A percentile compares a stretch with the other conserved stretches of the same genome.
phyloP scores from a whole-genome alignment of 106 monocot genomes.

The Allium sativum region DNA sequence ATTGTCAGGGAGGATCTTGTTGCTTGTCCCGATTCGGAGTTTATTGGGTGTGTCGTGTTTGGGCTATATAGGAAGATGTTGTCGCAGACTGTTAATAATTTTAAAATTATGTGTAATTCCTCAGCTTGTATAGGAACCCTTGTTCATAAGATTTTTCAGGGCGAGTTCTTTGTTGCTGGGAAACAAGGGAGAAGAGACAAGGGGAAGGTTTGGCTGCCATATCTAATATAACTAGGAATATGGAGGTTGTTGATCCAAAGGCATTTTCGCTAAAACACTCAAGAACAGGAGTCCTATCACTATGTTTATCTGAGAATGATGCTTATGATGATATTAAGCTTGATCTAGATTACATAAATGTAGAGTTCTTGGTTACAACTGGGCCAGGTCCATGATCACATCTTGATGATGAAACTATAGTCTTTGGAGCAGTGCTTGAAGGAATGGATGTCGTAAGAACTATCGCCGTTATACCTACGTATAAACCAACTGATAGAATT shows the following conservation, averaged over 20 bases:
- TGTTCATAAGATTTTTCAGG: slow-evolving; percentile 16
- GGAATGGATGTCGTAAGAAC: slow-evolving; percentile 74
- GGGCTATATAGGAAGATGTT: slow-evolving; percentile 72
- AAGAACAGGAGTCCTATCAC: slow-evolving; percentile 66
- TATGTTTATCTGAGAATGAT: slow-evolving; percentile 81
- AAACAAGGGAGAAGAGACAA: too few relatives aligned
- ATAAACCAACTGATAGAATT: slow-evolving; percentile 71
- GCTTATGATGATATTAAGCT: slow-evolving; percentile 81
- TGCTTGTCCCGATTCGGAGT: slow-evolving; percentile 55
- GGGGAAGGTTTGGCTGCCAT: slow-evolving; percentile 56
- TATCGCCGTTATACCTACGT: slow-evolving; percentile 66
- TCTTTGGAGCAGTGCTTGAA: slow-evolving; percentile 94
- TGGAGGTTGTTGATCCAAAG: slow-evolving; percentile 52
- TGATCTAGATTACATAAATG: slow-evolving; percentile 69
- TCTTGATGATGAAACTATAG: slow-evolving; percentile 73
- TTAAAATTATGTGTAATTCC: slow-evolving; percentile 59
- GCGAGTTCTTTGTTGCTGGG: slow-evolving; percentile 76
- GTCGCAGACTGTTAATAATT: slow-evolving; percentile 68
- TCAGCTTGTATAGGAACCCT: slow-evolving; percentile 59
- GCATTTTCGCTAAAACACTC: slow-evolving; percentile 63
- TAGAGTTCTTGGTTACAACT: slow-evolving; percentile 90
- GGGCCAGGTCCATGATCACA: slow-evolving; percentile 83
- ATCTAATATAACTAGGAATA: slow-evolving; percentile 38
- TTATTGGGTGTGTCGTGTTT: slow-evolving; percentile 69
- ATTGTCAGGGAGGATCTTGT: slow-evolving; percentile 34